These are phyloP conservation scores for Rosa multiflora DNA, from an alignment of 306 rosid genomes.

Conservation along the genomic window DNA sequence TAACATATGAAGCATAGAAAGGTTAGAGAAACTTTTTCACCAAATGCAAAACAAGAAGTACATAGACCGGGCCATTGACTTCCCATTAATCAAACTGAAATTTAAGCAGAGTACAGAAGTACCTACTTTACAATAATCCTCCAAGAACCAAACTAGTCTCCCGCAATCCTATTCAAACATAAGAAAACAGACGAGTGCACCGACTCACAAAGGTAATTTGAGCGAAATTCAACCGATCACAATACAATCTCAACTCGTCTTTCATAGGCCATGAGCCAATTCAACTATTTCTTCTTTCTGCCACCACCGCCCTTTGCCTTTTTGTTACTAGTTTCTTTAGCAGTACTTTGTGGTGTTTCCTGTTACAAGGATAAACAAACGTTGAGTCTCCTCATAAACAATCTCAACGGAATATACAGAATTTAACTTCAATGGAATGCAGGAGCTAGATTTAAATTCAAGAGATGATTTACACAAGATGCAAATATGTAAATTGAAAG, in stretches of 20 bases:
- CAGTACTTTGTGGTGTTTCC: constrained; percentile 55
- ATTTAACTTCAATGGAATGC: not conserved
- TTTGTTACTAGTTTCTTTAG: constrained; percentile 47
- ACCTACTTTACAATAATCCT: not conserved
- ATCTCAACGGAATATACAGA: not conserved
- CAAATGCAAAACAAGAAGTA: not conserved
- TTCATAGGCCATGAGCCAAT: constrained; percentile 9
- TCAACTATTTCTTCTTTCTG: constrained; percentile 61
- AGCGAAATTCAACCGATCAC: constrained; percentile 26
- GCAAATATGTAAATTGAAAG: not conserved
- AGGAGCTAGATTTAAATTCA: not conserved
- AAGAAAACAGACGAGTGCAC: not conserved
- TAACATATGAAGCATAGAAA: no score
- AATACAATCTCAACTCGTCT: constrained; percentile 16
- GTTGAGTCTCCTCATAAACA: constrained; percentile 3
- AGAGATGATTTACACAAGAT: not conserved
- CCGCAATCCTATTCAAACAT: not conserved
- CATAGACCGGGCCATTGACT: not conserved
- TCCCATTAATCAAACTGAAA: not conserved
- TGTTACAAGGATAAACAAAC: constrained; percentile 28
- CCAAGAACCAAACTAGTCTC: not conserved
- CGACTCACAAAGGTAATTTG: not conserved
- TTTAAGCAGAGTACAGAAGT: not conserved
- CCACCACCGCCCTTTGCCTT: constrained; percentile 53
- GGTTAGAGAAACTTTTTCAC: no score